Evolutionary conservation across 2,329 filamentous ascomycete species (phyloP), one percentile per base, ranked within the genome.

Genomic region (Gaeumannomyces tritici): DNA sequence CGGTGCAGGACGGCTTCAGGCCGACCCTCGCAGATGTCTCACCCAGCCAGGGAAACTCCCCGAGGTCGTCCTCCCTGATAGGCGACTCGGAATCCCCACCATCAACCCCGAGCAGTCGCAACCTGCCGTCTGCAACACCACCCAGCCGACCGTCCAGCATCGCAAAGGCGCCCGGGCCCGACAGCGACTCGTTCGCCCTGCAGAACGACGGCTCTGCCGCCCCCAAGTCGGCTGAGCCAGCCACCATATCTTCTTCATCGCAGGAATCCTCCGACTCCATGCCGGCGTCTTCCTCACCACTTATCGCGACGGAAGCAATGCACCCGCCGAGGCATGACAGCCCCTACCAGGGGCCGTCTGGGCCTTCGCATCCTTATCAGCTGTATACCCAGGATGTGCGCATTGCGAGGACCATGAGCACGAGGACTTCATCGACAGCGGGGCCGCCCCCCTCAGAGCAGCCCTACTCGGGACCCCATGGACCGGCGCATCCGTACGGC

Each of bases 341-440:
- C 63, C 88, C 89, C 15, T 90, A 91, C 66, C 83, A 83, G 61
- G 89, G 87, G 8, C 83, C 86, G 1, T 85, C 83, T 4, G 88
- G 87, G 3, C 91, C 91, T 24, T 95, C 90, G 61, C 89, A 95
- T 73, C 90, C 91, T 0, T 96, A 96, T 72, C 85, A 84, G 67
- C 88, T 93, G 85, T 96, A 96, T 73, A 85, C 88, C 8, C 91
- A 96, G 71, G 83, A 86, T 62, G 83, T 88, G 28, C 93, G 90
- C 70, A 77, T 89, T 51, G 83, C 85, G n/a, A 91, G 90, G 26
- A 84, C 86, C 18, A 87, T 89, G 9, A 92, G 90, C 15, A 77
- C 83, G 57, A 83, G 81, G 28, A 80, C 82, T 18, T 74, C 81
- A 82, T 71, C 81, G 76, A 70, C 71, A 8, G 65, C 68, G 2